Conservation (phyloP, 2,329 filamentous ascomycete genomes). For the Aspergillus carbonarius region DNA sequence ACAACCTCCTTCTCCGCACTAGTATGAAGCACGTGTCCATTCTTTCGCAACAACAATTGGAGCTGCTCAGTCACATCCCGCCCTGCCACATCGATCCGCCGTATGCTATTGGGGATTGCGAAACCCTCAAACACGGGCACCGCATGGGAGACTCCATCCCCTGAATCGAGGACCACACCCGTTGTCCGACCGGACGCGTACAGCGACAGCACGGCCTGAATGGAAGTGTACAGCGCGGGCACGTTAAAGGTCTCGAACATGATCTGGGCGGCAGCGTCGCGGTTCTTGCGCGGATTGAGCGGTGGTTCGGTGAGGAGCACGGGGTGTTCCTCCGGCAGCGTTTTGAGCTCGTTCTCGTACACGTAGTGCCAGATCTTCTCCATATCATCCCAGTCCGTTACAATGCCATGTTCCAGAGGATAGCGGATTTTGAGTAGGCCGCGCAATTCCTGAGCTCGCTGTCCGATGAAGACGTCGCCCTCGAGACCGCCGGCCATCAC, state of each 20-base stretch:
- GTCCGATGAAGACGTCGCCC: conserved; percentile 95
- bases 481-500: conserved; percentile 96
- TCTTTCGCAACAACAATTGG: conserved; percentile 86
- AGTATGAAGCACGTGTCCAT: conserved; percentile 92
- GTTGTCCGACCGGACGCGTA: conserved; percentile 96
- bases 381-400: conserved; percentile 99
- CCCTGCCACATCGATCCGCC: conserved; percentile 92
- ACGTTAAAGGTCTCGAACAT: conserved; percentile 99
- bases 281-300: conserved; percentile 90
- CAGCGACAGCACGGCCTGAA: conserved; percentile 92
- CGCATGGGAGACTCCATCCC: conserved; percentile 94
- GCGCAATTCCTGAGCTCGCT: conserved; percentile 84
- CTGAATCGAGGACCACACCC: conserved; percentile 90
- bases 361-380: conserved; percentile 99
- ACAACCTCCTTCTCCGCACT: conserved; percentile 99
- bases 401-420: conserved; percentile 94
- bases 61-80: conserved; percentile 95
- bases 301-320: conserved; percentile 95
- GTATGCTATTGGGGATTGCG: conserved; percentile 91
- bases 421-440: conserved; percentile 94
- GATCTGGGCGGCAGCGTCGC: conserved; percentile 94
- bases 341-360: conserved; percentile 93
- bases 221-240: conserved; percentile 91
- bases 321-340: conserved; percentile 96
- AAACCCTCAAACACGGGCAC: conserved; percentile 98